Evolutionary conservation across 2,329 filamentous ascomycete species (phyloP).

Genomic region (Cercospora sp.): DNA sequence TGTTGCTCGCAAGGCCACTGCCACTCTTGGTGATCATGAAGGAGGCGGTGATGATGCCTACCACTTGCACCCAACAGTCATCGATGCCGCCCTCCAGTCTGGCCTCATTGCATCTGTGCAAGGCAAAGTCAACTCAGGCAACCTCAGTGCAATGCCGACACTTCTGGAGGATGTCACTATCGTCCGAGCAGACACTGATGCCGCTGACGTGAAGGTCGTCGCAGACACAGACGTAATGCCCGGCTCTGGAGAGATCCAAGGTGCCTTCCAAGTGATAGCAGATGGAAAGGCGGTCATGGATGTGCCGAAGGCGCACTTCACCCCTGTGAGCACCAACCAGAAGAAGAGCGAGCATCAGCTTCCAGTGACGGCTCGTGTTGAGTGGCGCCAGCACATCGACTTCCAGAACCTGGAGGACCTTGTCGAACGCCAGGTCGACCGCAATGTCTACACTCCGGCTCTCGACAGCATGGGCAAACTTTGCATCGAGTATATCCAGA

Average conservation of each 20-base stretch:
- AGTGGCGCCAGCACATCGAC: conserved; percentile 5
- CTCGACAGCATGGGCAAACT: neutral
- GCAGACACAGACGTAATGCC: neutral
- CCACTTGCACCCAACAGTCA: neutral
- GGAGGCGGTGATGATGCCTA: neutral
- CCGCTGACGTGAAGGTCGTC: neutral
- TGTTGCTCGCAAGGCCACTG: neutral
- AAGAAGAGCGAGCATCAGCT: neutral
- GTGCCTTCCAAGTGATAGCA: neutral
- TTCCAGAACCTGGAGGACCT: neutral
- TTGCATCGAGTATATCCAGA: neutral
- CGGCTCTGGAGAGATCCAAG: neutral
- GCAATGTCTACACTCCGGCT: neutral
- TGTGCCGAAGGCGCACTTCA: neutral
- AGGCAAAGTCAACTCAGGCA: neutral
- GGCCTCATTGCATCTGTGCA: neutral
- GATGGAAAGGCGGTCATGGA: neutral
- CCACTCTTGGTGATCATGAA: neutral
- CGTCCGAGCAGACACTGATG: neutral
- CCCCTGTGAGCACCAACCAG: neutral
- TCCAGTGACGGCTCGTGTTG: neutral
- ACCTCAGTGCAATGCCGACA: neutral
- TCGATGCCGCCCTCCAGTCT: neutral
- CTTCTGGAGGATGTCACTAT: neutral
- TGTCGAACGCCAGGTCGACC: neutral